These are phyloP conservation scores for Aspergillus sp. DNA, from an alignment of 2,329 filamentous ascomycete genomes.

Conservation along the genomic window DNA sequence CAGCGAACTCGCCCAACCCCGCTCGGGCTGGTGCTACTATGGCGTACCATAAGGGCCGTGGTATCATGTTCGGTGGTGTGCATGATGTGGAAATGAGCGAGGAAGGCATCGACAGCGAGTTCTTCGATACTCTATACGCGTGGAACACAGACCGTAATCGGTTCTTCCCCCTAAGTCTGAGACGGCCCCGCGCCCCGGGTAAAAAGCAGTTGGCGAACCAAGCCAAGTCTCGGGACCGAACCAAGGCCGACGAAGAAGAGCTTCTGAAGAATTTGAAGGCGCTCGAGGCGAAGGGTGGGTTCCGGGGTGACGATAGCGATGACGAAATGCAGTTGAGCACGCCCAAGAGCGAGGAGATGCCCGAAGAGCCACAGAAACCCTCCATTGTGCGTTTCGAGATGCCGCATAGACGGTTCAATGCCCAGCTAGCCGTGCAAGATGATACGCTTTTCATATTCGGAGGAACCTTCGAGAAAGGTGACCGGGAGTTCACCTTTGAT, in stretches of 20 bases:
- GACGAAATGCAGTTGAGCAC: conserved; percentile 38
- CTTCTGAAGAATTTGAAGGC: conserved; percentile 81
- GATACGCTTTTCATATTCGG: conserved; percentile 93
- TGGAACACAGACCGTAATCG: conserved; percentile 96
- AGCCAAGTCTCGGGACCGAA: conserved; percentile 61
- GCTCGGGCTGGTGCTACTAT: conserved; percentile 86
- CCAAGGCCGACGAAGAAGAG: conserved; percentile 88
- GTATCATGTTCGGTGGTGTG: conserved; percentile 90
- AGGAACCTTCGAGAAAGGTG: conserved; percentile 91
- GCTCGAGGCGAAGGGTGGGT: conserved; percentile 69
- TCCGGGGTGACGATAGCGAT: conserved; percentile 52
- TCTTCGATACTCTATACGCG: conserved; percentile 87
- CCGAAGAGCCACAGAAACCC: conserved; percentile 53
- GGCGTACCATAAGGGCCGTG: conserved; percentile 88
- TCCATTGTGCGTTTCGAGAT: conserved; percentile 73
- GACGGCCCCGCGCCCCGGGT: conserved; percentile 67
- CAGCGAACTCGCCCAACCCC: conserved; percentile 82
- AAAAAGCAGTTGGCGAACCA: conserved; percentile 54
- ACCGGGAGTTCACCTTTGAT: conserved; percentile 92
- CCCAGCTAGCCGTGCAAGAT: conserved; percentile 83
- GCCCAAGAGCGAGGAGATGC: conserved; percentile 54
- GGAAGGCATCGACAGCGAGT: conserved; percentile 94
- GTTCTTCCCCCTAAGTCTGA: conserved; percentile 79
- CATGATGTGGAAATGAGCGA: conserved; percentile 89
- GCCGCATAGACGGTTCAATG: conserved; percentile 87